These are phyloP conservation scores for Bullera alba DNA, from an alignment of 768 basidiomycete species.

Conservation along the genomic window DNA sequence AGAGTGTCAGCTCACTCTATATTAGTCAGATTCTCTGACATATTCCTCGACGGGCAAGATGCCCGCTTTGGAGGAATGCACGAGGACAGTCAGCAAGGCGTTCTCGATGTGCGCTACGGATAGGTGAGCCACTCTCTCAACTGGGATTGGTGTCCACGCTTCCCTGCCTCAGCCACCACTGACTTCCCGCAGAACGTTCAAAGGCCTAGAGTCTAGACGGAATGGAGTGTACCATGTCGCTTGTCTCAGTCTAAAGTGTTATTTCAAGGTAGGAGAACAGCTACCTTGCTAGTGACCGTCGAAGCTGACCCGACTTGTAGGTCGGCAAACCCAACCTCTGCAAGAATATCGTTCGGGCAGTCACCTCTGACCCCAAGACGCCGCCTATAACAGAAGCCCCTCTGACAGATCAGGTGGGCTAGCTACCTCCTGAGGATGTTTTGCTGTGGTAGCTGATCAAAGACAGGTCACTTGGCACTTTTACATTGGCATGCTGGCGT, in stretches of 20 bases:
- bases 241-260: constrained; percentile 81
- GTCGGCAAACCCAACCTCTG: constrained; percentile 84
- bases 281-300: neutral
- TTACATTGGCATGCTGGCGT: constrained; percentile 89
- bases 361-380: constrained; percentile 76
- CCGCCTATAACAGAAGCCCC: constrained; percentile 71
- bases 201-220: constrained; percentile 55
- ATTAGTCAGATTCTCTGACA: constrained; percentile 44
- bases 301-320: constrained; percentile 48
- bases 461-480: constrained; percentile 85
- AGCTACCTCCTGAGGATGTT: neutral
- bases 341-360: constrained; percentile 82
- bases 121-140: constrained; percentile 48
- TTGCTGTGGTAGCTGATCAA: neutral
- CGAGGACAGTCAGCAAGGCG: constrained; percentile 76
- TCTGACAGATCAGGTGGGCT: constrained; percentile 68
- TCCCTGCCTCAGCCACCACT: constrained; percentile 22
- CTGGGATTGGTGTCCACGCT: constrained; percentile 55
- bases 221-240: constrained; percentile 95
- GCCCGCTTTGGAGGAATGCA: constrained; percentile 77
- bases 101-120: constrained; percentile 86
- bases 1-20: neutral
- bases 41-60: constrained; percentile 51
- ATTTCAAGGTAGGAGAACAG: constrained; percentile 71
- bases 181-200: constrained; percentile 48